Evolutionary conservation across 2,329 filamentous ascomycete species (phyloP).

Genomic region (Cercospora sojina): DNA sequence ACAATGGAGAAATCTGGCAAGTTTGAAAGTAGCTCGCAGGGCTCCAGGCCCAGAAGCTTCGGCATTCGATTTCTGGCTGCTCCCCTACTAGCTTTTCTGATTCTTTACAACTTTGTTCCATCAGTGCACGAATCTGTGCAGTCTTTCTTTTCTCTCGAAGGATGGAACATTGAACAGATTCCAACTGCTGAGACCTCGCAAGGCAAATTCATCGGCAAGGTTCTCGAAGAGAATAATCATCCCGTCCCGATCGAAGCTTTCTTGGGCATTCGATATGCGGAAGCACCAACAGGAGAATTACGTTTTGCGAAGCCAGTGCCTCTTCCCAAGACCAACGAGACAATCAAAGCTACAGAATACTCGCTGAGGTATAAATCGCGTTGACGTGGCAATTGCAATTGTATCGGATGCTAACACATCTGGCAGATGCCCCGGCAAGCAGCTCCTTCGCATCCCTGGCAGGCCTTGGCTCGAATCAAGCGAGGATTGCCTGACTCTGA

Average conservation of each 20-base stretch:
- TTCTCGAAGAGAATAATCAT: conserved; percentile 25
- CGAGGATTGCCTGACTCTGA: conserved; percentile 62
- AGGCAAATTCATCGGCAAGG: conserved; percentile 28
- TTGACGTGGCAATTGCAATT: not conserved
- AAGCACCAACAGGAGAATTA: conserved; percentile 50
- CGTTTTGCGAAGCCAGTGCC: conserved; percentile 55
- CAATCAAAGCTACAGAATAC: conserved; percentile 37
- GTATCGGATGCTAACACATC: conserved; percentile 29
- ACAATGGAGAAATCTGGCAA: conserved; percentile 12
- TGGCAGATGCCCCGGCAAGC: conserved; percentile 33
- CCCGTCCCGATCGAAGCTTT: conserved; percentile 36
- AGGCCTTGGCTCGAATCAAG: conserved; percentile 27
- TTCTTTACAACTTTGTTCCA: conserved; percentile 26
- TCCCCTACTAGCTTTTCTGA: conserved; percentile 24
- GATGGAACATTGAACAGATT: conserved; percentile 20
- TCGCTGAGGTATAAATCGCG: conserved; percentile 20
- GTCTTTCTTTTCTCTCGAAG: conserved; percentile 22
- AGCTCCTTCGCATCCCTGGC: conserved; percentile 27
- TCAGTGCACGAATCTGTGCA: conserved; percentile 23
- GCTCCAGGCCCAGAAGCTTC: not conserved
- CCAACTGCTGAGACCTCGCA: conserved; percentile 24
- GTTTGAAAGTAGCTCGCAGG: not conserved
- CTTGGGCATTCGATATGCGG: conserved; percentile 45
- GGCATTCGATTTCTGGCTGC: conserved; percentile 18
- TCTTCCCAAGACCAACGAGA: conserved; percentile 38